Base-by-base conservation (phyloP, 176 grass and related monocot genomes). In the Hyparrhenia diplandra region DNA sequence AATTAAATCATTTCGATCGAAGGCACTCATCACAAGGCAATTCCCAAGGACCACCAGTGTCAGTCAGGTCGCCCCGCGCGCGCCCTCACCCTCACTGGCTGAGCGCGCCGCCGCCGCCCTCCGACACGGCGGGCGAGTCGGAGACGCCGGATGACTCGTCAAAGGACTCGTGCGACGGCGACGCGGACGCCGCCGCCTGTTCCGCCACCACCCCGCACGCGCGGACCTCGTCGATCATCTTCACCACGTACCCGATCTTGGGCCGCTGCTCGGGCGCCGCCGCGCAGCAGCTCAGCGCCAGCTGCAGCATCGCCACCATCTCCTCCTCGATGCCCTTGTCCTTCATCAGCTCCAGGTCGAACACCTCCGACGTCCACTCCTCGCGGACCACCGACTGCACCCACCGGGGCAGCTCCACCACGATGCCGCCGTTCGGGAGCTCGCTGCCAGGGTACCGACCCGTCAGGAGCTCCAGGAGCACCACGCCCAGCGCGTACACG, bases 311-410 rank as follows among this genome's bases (percentile, higher is more conserved):
- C 1, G 84, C 85, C 61, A 99, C 93, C 93, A 99, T 96, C 87
- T 99, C 97, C 88, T 96, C 97, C 81, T 99, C 97, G 62, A 95
- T 99, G 41, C 92, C 92, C 72, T 92, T 99, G 82, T 99, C 94
- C 84, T 90, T 84, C 97, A 99, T 96, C 46, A 99, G 90, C 87
- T 99, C 97, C 68, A 99, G 87, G 82, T 99, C 97, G 77, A 99
- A 99, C 84, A 99, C 97, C 90, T 99, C 97, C 4, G 97, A 88
- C 5, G 97, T 99, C 93, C 97, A 99, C 88, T 99, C 97, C 86
- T 99, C 97, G 10, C 93, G 74, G 51, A 99, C 97, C 64, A 99
- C 97, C 3, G 97, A 99, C 79, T 91, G 93, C 58, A 99, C 97
- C 97, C 97, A 99, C 65, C 82, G 79, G 25, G 97, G 97, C 30